phyloP scores from a whole-genome alignment of 192 early-diverging fungal genomes.

The Mortierella alpina region DNA sequence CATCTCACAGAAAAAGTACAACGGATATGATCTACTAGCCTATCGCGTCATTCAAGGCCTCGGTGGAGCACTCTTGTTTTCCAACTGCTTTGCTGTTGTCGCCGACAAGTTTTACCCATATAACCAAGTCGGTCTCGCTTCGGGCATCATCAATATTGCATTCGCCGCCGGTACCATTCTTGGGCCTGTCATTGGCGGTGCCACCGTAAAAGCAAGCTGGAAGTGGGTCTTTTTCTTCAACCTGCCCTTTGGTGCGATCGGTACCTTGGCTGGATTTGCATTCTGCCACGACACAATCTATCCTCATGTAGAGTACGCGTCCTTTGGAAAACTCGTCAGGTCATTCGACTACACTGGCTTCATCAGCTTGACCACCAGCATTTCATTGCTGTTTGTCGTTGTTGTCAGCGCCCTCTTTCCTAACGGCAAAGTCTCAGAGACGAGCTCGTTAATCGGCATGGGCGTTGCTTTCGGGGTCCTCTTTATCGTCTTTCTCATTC shows the following conservation, averaged over 20 bases:
- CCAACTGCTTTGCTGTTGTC: conserved; percentile 51
- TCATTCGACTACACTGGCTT: conserved; percentile 49
- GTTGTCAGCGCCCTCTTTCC: conserved; percentile 44
- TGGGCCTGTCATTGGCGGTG: conserved; percentile 49
- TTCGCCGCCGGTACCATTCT: conserved; percentile 51
- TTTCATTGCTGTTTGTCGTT: conserved; percentile 38
- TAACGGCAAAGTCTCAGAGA: conserved; percentile 52
- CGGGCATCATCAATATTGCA: conserved; percentile 51
- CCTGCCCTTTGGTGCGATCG: conserved; percentile 48
- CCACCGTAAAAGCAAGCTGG: conserved; percentile 43
- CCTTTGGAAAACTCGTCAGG: conserved; percentile 35
- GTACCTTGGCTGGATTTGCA: conserved; percentile 33
- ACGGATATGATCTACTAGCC: conserved; percentile 44
- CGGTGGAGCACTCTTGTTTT: conserved; percentile 41
- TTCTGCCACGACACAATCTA: conserved; percentile 51
- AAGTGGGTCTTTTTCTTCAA: conserved; percentile 55
- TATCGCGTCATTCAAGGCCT: conserved; percentile 53
- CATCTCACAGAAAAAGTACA: conserved; percentile 37
- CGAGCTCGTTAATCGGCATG: conserved; percentile 42
- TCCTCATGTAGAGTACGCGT: conserved; percentile 37
- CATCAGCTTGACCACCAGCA: conserved; percentile 41
- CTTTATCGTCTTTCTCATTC: conserved; percentile 39
- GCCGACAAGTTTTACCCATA: conserved; percentile 52
- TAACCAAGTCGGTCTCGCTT: conserved; percentile 51
- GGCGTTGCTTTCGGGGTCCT: conserved; percentile 46